Base-by-base conservation (phyloP, 2,329 filamentous ascomycete genomes). In the Eutypa lata region DNA sequence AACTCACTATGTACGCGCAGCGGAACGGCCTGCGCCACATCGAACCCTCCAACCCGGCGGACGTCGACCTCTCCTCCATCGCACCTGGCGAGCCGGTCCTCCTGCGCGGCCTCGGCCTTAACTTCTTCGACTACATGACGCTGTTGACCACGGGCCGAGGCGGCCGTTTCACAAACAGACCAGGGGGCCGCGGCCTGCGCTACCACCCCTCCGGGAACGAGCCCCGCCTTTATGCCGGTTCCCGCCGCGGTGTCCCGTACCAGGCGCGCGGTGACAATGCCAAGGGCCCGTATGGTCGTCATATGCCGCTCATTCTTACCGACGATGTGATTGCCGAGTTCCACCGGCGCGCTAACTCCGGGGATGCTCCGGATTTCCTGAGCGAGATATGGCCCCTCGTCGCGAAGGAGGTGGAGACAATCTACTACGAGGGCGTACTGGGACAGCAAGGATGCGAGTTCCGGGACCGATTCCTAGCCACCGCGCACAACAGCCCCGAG, bases 61-160 rank as follows among this genome's bases (percentile, higher is more conserved):
- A 59, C 28, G 33, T 56, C 3, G 49, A 59, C 45, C 53, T 59
- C 14, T 52, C 55, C 10, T 21, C 38, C 43, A 44, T 59, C 48
- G 16, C 19, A 3, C 47, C 53, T 1, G 33, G 45, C 1, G 55
- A 56, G 33, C 31, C 51, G 3, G 51, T 57, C 46, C 47, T 59
- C 14, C 40, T 59, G 37, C 53, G 57, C 21, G 57, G 57, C 28
- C 57, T 59, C 18, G 57, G 57, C 19, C 57, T 59, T 14, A 54
- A 51, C 37, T 59, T 57, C 47, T 57, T 59, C 42, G 57, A 59
- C 44, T 57, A 60, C 33, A 55, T 59, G 57, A 40, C 53, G 7
- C 46, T 60, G 10, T 37, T 60, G 11, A 60, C 58, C 2, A 49
- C n/a, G 13, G 53, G 57, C 14, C 58, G 58, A 21, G 58, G 58